Base-by-base conservation (phyloP, 2,329 filamentous ascomycete genomes). In the Fusarium concolor region DNA sequence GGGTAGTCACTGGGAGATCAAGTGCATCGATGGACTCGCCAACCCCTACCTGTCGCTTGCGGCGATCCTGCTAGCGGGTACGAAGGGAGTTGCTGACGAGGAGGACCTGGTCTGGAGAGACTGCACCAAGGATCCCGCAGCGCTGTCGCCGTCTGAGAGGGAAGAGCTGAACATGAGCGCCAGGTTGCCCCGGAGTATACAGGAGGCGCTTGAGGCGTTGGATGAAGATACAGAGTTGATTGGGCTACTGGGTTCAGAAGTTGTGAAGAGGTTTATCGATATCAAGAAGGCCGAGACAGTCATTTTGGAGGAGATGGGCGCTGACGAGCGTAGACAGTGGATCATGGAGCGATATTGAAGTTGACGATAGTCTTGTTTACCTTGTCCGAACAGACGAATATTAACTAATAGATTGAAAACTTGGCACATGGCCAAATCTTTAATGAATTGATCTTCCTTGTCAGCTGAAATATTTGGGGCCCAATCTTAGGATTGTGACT, bases 21-120 rank as follows among this genome's bases (percentile, higher is more conserved):
- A 93, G 74, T 88, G 86, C 55, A 74, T 95, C n/a, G 93, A 96
- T 73, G 93, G 92, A 0, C 79, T 93, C 18, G 91, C 92, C 5
- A 96, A 96, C 74, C 87, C 89, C 54, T 96, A 96, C 74, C 78
- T 96, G 3, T 90, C 77, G 18, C 52, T 79, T 49, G 68, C 77
- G 10, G 77, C 76, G 20, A 61, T 80, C 3, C 39, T 80, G 4
- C 68, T 74, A 2, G 76, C 79, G 2, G 76, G 78, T 3, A 45
- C 73, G n/a, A 46, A 71, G 35, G 75, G 77, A 10, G 65, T 77
- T 6, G 58, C 55, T 10, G 65, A 61, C 29, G 45, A 63, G 44
- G 78, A 81, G 55, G 65, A 76, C 46, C 76, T 90, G 46, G 71
- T 74, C 14, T 83, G 83, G 78, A 75, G 79, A 31, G 89, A 92